Base-by-base conservation (phyloP, 345 rosid genomes). In the Leavenworthia alabamica region DNA sequence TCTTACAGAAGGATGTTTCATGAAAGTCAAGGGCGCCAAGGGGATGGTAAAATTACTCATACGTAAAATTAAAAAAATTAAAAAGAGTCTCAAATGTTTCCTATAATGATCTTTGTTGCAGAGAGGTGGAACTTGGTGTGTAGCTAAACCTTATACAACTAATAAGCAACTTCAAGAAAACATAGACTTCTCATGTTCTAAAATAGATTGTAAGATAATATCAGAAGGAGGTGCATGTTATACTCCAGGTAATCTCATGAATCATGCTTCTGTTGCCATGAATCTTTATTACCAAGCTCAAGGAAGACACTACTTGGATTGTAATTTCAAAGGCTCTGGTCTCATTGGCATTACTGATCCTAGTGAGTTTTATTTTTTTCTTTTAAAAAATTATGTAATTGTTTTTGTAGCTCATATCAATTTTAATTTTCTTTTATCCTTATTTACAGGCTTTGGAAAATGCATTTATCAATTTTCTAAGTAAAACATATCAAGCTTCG, bases 241-340 rank as follows among this genome's bases (percentile, higher is more conserved):
- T 32, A 13, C 5, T 20, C 59, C 69, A 26, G 35, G 39, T 17
- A 52, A 7, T 16, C 31, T 29, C 27, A 28, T 27, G 4, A 37
- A 10, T 41, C 33, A 22, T 12, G 69, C 61, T 17, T 64, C 69
- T 27, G 69, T 64, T 11, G 69, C 39, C 22, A 64, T 64, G 69
- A 64, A 64, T 51, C 49, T 54, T 43, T 64, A 64, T 40, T 64
- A 52, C 41, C 69, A 64, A 64, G 11, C 61, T 17, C 35, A 37
- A 39, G 60, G 60, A 37, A 28, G 69, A 40, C 22, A 51, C 9
- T 14, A 6, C 7, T 64, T 52, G 69, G 41, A 39, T 15, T 64
- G 69, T 28, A 16, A 64, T 39, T 64, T 64, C 12, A 7, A 15
- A 1, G 42, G 42, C 42, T 52, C 67, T 49, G 67, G 57, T 37